These are phyloP conservation scores for Vicia sativa DNA, from an alignment of 306 rosid genomes.

Conservation along the genomic window DNA sequence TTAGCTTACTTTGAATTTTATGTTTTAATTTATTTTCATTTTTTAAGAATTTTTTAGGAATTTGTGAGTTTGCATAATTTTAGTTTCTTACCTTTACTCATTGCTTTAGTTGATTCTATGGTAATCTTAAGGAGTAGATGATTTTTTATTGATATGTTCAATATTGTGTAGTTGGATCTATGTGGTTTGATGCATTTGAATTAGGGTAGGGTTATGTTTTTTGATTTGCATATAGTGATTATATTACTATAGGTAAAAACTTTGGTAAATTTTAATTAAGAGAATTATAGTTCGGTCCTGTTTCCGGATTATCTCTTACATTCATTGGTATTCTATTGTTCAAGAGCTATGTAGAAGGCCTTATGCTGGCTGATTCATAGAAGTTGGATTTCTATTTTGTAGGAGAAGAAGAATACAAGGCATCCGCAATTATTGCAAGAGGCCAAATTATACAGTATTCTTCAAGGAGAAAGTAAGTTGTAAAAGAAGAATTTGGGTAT, in stretches of 20 bases:
- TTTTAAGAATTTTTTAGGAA: not conserved
- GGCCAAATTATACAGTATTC: constrained; percentile 60
- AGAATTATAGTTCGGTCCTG: constrained; percentile 6
- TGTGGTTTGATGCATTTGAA: constrained; percentile 9
- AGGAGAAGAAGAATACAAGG: constrained; percentile 68
- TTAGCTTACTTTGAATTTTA: not conserved
- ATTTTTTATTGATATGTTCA: not conserved
- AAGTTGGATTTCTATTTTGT: constrained; percentile 16
- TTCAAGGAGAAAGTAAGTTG: constrained; percentile 73
- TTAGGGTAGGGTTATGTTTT: constrained; percentile 7
- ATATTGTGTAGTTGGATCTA: constrained; percentile 13
- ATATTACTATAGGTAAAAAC: not conserved
- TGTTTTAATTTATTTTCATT: not conserved
- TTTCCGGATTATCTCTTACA: not conserved
- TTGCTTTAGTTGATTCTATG: not conserved
- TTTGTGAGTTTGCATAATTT: constrained; percentile 1
- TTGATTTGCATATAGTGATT: constrained; percentile 11
- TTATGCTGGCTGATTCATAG: constrained; percentile 23
- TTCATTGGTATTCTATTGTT: constrained; percentile 4
- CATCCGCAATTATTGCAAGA: constrained; percentile 71
- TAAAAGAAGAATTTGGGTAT: constrained; percentile 31
- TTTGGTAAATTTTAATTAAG: not conserved
- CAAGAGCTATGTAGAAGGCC: constrained; percentile 12
- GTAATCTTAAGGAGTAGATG: not conserved
- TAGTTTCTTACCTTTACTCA: not conserved